These are phyloP conservation scores for Diaporthe ilicicola DNA, from an alignment of 2,329 filamentous ascomycete species.

Conservation along the genomic window DNA sequence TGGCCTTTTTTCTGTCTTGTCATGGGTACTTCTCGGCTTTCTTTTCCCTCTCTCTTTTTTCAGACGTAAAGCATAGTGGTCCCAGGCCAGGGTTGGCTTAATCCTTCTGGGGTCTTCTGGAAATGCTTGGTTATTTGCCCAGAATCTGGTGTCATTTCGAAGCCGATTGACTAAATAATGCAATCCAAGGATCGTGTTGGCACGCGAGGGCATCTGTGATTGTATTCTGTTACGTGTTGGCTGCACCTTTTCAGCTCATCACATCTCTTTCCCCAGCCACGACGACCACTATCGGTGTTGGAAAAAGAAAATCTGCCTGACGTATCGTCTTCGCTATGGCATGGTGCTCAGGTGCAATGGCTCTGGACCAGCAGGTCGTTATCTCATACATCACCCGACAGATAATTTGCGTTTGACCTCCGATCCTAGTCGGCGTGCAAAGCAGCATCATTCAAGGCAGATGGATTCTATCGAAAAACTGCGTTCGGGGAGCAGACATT, in stretches of 20 bases:
- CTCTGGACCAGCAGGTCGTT: background rate
- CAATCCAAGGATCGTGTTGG: background rate
- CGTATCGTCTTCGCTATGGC: background rate
- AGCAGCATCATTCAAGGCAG: background rate
- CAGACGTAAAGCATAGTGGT: background rate
- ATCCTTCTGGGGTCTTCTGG: no score
- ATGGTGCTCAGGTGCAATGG: background rate
- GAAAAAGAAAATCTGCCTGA: background rate
- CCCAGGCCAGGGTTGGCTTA: background rate
- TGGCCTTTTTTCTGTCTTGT: background rate
- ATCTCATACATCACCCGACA: background rate
- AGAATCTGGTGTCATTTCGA: background rate
- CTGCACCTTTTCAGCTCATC: background rate
- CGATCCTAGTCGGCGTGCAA: background rate
- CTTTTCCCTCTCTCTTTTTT: no score
- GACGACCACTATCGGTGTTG: background rate
- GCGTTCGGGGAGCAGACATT: background rate
- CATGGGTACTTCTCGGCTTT: background rate
- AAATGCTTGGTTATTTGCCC: background rate
- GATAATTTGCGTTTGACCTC: background rate
- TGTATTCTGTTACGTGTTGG: background rate
- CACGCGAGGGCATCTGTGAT: background rate
- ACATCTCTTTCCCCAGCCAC: background rate
- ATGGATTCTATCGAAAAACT: background rate
- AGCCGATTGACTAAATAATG: background rate